Conservation (phyloP, 345 rosid genomes). For the Populus pruinosa region DNA sequence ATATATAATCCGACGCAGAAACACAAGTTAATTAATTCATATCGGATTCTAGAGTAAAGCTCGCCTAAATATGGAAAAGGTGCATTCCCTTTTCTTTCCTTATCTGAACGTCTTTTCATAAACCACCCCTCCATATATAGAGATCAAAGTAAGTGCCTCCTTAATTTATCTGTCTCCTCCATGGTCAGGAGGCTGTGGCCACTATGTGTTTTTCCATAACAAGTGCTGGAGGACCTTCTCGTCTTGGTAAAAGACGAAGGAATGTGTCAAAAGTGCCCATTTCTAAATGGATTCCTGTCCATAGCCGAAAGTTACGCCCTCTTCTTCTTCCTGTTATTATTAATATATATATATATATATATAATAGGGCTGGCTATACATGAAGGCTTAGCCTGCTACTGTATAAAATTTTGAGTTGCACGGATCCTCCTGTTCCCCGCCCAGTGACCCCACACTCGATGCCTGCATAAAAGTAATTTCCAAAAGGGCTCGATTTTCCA, state of each 20-base stretch:
- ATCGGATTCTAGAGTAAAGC: no score
- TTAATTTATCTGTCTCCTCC: background rate
- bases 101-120: constrained; percentile 23
- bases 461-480: background rate
- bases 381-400: background rate
- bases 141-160: background rate
- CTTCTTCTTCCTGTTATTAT: background rate
- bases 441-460: constrained; percentile 7
- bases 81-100: constrained; percentile 14
- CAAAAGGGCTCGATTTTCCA: background rate
- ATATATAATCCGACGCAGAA: no score
- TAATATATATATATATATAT: no score
- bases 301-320: constrained; percentile 30
- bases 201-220: constrained; percentile 20
- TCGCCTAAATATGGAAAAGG: constrained; percentile 17
- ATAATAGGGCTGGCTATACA: no score
- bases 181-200: constrained; percentile 14
- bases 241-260: constrained; percentile 7
- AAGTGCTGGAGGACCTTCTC: constrained; percentile 8
- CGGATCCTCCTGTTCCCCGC: background rate
- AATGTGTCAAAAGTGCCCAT: constrained; percentile 4
- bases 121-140: background rate
- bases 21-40: no score
- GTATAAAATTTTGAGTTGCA: background rate
- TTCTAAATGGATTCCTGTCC: constrained; percentile 21